Evolutionary conservation across 2,329 filamentous ascomycete genomes (phyloP).

Genomic region (Botrytis galanthina): DNA sequence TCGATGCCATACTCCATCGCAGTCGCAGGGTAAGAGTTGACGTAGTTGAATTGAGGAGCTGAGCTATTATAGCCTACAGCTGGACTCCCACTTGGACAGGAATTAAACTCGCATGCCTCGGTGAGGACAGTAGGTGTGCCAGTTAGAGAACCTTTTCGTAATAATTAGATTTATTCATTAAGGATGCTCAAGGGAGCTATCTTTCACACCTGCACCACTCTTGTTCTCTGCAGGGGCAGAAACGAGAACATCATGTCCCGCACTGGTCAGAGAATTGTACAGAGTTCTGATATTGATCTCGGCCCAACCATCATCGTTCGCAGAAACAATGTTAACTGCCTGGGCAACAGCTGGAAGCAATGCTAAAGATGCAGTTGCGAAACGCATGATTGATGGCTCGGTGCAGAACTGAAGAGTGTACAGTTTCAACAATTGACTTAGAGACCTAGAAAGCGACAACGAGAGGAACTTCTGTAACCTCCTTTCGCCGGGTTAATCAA

Average conservation of each 20-base stretch:
- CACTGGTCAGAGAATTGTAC: slow-evolving; percentile 1
- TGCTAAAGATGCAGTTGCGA: slow-evolving; percentile 1
- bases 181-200: not conserved
- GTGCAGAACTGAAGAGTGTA: not conserved
- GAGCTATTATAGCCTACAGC: slow-evolving; percentile 7
- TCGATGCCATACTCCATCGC: slow-evolving; percentile 3
- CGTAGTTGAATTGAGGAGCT: slow-evolving; percentile 12
- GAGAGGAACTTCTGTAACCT: not conserved
- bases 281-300: slow-evolving; percentile 7
- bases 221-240: slow-evolving; percentile 8
- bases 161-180: not conserved
- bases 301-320: slow-evolving; percentile 8
- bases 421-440: not conserved
- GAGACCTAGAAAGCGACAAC: not conserved
- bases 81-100: slow-evolving; percentile 13
- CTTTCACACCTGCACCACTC: not conserved
- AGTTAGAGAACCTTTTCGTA: not conserved
- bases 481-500: not conserved
- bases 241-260: slow-evolving; percentile 12
- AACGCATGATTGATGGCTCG: slow-evolving; percentile 10
- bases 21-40: slow-evolving; percentile 7
- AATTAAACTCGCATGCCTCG: slow-evolving; percentile 3
- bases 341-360: slow-evolving; percentile 5
- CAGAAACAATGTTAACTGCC: not conserved
- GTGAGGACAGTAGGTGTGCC: not conserved